phyloP scores from a whole-genome alignment of 225 moss, liverwort and hornwort species.

The Rhytidiadelphus loreus region DNA sequence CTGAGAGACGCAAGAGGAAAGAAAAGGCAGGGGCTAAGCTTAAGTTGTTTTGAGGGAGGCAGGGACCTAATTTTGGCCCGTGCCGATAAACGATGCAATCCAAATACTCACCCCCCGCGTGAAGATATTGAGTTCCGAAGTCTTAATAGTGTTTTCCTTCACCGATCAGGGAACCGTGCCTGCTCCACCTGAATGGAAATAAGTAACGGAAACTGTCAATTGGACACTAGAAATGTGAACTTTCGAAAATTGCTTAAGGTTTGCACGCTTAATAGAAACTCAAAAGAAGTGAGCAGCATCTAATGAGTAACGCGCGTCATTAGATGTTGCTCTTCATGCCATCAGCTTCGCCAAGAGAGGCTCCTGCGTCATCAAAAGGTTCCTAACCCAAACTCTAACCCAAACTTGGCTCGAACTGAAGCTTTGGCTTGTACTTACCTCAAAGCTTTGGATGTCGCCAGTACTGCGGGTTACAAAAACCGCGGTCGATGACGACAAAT shows the following conservation, averaged over 20 bases:
- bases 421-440: no score
- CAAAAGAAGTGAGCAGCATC: not conserved
- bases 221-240: not conserved
- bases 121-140: not conserved
- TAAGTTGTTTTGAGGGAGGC: not conserved
- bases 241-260: no score
- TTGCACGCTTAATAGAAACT: not conserved
- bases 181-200: not conserved
- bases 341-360: not conserved
- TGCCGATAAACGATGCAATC: not conserved
- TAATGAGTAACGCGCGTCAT: not conserved
- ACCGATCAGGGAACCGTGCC: not conserved
- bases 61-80: not conserved
- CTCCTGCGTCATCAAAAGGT: not conserved
- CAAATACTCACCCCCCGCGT: not conserved
- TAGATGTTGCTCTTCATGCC: not conserved
- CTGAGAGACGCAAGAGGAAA: not conserved
- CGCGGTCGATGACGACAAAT: no score
- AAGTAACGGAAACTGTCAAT: not conserved
- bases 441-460: no score
- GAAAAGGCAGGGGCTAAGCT: not conserved
- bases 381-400: not conserved
- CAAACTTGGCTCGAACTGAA: not conserved
- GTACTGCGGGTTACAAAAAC: no score
- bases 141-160: not conserved